Evolutionary conservation across 805 yeast species (phyloP), one percentile per base, ranked within the genome.

Genomic region (Saccharomycodes ludwigii): DNA sequence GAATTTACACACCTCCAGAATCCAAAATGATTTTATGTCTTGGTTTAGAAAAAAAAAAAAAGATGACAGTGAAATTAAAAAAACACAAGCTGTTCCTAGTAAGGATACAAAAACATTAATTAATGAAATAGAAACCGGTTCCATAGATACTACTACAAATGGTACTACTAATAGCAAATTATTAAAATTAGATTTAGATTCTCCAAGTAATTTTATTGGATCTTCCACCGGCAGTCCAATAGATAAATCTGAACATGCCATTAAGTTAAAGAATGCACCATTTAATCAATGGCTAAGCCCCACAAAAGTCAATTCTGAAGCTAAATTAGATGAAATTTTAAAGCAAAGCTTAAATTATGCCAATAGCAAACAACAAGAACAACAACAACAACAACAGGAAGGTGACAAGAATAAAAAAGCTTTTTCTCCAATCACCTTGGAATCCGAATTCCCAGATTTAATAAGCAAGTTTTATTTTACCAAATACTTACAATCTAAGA

Each of bases 1-100:
- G 40, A 36, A 38, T 2, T 25, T 53, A 8, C 56, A 52, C 33
- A 44, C 50, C 4, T 38, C 54, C 1, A 32, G 46, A 21, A 38
- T 38, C 6, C 29, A 37, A 18, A 25, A 31, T 7, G 59, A 61
- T 17, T 56, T 60, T 40, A 45, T 60, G 51, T 58, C 59, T 24
- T 61, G 66, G 66, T 56, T 61, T 36, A 54, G 48, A 30, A 41
- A 44, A 29, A 57, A 52, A 42, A 47, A 51, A 34, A 19, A 30
- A 8, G 50, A 47, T 32, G 46, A 50, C 19, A 38, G 40, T 21
- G 37, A 40, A 27, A 35, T 27, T 19, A 31, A 40, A 27, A 22
- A 32, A 4, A 16, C 13, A 5, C 35, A 31, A 5, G 29, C 41
- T 13, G 34, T 7, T 12, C 12, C 19, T 20, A 27, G 34, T 15